phyloP scores from a whole-genome alignment of 2,329 filamentous ascomycete genomes.

The Monosporascus sp. region DNA sequence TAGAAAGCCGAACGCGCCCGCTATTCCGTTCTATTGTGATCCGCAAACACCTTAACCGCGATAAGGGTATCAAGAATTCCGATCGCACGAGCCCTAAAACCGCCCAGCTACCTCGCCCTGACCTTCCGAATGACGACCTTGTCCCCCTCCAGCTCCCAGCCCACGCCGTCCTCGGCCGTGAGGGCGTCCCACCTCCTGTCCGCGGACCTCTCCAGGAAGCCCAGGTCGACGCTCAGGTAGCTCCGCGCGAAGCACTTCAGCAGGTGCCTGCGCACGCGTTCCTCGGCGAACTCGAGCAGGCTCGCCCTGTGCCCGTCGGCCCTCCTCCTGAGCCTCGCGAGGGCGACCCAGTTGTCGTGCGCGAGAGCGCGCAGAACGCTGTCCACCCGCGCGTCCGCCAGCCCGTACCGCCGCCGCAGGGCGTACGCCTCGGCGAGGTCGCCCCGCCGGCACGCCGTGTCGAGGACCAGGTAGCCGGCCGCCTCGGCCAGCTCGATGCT shows the following conservation, averaged over 20 bases:
- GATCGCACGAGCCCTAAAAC: too few relatives aligned
- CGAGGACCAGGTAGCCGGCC: conserved; percentile 74
- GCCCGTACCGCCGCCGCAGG: conserved; percentile 54
- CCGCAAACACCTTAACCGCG: too few relatives aligned
- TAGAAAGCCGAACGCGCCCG: too few relatives aligned
- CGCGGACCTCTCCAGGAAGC: conserved; percentile 64
- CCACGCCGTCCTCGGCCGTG: conserved; percentile 63
- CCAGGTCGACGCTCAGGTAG: conserved; percentile 68
- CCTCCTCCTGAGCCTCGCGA: conserved; percentile 63
- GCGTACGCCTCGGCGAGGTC: conserved; percentile 70
- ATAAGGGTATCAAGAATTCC: too few relatives aligned
- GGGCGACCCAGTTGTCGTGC: conserved; percentile 77
- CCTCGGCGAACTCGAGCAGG: conserved; percentile 77
- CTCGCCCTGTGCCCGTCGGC: conserved; percentile 78
- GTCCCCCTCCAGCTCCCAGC: conserved; percentile 73
- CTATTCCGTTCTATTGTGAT: too few relatives aligned
- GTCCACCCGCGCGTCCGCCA: conserved; percentile 65
- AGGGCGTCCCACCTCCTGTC: conserved; percentile 69
- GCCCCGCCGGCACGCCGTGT: conserved; percentile 78
- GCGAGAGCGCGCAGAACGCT: conserved; percentile 64
- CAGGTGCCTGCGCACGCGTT: conserved; percentile 66
- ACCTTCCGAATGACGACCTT: conserved; percentile 70
- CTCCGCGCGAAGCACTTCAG: conserved; percentile 81
- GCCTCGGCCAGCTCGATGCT: conserved; percentile 73
- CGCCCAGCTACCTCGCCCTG: conserved; percentile 30